These are phyloP conservation scores for Candida sojae DNA, from an alignment of 1,139 yeast species.

Conservation along the genomic window DNA sequence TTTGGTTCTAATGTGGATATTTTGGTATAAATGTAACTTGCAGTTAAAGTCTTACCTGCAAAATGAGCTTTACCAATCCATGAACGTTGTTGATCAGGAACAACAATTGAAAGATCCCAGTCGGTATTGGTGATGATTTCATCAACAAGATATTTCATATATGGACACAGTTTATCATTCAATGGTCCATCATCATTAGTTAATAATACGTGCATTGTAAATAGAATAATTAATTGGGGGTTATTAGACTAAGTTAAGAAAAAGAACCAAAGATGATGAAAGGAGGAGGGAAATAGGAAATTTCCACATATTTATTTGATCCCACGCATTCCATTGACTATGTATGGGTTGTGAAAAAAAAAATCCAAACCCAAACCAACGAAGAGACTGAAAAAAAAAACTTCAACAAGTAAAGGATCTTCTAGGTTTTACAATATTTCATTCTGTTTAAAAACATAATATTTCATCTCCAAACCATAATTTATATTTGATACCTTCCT, in stretches of 20 bases:
- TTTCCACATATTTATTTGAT: not conserved
- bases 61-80: constrained; percentile 99
- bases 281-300: not conserved
- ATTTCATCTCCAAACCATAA: not conserved
- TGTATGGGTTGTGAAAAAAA: not conserved
- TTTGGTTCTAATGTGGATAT: constrained; percentile 30
- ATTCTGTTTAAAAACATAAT: constrained; percentile 1
- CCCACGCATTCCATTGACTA: not conserved
- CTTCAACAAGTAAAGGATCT: not conserved
- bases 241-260: not conserved
- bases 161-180: constrained; percentile 78
- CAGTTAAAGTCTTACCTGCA: constrained; percentile 75
- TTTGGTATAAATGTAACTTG: constrained; percentile 64
- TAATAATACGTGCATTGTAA: constrained; percentile 48
- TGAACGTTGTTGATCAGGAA: constrained; percentile 79
- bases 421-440: not conserved
- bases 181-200: constrained; percentile 98
- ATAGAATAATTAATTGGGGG: not conserved
- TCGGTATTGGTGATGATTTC: constrained; percentile 64
- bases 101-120: constrained; percentile 84
- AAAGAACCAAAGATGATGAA: not conserved
- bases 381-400: not conserved
- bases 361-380: not conserved
- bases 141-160: constrained; percentile 77
- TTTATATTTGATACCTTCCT: not conserved